Base-by-base conservation (phyloP, 1,284 basidiomycete species). In the Fomes fomentarius region DNA sequence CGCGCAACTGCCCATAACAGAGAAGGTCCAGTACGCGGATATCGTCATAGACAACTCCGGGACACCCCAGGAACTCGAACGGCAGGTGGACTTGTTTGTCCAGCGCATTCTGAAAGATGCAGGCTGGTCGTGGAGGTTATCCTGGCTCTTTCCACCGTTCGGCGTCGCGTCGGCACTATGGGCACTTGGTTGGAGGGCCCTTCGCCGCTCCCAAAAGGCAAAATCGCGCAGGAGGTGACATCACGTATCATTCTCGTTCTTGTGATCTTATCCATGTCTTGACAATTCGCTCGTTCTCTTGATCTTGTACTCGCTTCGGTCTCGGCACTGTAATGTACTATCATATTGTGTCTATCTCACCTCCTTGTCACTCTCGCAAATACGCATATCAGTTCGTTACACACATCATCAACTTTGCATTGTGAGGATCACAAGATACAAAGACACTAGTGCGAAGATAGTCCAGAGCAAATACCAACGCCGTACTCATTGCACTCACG, bases 31-130 rank as follows among this genome's bases (percentile, higher is more conserved):
- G 10, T 96, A 93, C 64, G 96, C 95, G 1, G 94, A 97, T 66
- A 69, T 86, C 35, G 85, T 98, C 39, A 73, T 99, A 31, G 94
- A 98, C 74, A 99, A 99, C 70, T 92, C 91, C 5, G 91, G 93
- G 1, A 79, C 87, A 0, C 73, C 79, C 4, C 69, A 79, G 31
- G 92, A 94, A 48, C 76, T 96, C 2, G 78, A 87, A 33, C 67
- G 69, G 0, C 90, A 95, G 62, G 84, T 97, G 11, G 81, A 85
- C 47, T 67, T 74, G 1, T 79, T 94, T 35, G 80, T 96, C 1
- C 62, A 71, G 43, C 66, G 78, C 66, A 69, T 96, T 58, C 74
- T 82, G 37, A 74, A 71, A 50, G 72, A 81, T 17, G 75, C 77
- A 4, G 82, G 89, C 33, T 86, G 84, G 78, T 66, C 79, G 46